These are phyloP conservation scores for Phialophora tarda DNA, from an alignment of 2,329 filamentous ascomycete species.

Conservation along the genomic window DNA sequence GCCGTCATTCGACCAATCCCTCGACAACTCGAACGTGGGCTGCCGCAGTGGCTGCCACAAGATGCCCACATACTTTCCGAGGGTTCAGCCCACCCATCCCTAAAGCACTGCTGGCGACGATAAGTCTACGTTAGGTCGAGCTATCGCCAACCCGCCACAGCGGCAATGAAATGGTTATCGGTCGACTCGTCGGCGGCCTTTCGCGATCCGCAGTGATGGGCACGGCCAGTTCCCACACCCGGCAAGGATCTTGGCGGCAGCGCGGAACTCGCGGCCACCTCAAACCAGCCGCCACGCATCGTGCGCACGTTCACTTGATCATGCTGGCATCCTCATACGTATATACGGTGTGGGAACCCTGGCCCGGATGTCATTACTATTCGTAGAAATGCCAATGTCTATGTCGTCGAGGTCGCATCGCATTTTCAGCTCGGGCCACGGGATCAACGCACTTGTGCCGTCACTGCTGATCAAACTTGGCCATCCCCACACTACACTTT, in stretches of 20 bases:
- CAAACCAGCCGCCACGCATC: slow-evolving; percentile 24
- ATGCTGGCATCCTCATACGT: slow-evolving; percentile 2
- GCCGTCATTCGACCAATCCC: slow-evolving; percentile 33
- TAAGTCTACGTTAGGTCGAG: background rate
- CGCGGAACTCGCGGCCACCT: slow-evolving; percentile 14
- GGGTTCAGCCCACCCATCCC: slow-evolving; percentile 14
- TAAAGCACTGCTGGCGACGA: slow-evolving; percentile 6
- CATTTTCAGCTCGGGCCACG: slow-evolving; percentile 1
- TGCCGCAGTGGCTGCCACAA: slow-evolving; percentile 35
- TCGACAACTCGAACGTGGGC: slow-evolving; percentile 26
- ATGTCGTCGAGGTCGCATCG: slow-evolving; percentile 16
- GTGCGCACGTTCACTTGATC: slow-evolving; percentile 26
- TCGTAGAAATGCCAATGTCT: slow-evolving; percentile 5
- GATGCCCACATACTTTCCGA: slow-evolving; percentile 14
- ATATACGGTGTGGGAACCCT: background rate
- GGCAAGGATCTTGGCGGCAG: slow-evolving; percentile 18
- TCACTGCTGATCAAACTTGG: slow-evolving; percentile 21
- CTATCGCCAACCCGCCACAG: slow-evolving; percentile 15
- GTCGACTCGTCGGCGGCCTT: background rate
- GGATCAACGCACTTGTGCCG: slow-evolving; percentile 22
- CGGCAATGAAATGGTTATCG: slow-evolving; percentile 19
- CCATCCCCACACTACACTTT: slow-evolving; percentile 24
- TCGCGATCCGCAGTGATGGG: slow-evolving; percentile 4
- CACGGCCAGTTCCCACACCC: slow-evolving; percentile 9
- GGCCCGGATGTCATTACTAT: background rate